These are phyloP conservation scores for Diplodia sapinea DNA, from an alignment of 2,329 filamentous ascomycete genomes.

Conservation along the genomic window DNA sequence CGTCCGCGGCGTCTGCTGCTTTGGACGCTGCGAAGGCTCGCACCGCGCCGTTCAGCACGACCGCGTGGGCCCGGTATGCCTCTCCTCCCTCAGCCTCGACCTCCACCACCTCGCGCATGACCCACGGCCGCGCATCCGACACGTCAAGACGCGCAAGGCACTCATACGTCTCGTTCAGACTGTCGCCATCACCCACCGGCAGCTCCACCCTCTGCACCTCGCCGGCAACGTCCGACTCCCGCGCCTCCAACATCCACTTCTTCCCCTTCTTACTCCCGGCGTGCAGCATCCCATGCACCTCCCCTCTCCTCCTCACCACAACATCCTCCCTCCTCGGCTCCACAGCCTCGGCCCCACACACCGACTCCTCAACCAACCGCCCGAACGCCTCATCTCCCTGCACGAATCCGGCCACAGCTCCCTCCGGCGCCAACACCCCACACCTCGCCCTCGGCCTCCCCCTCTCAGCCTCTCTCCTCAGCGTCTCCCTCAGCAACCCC, in stretches of 20 bases:
- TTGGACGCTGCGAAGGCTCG: conserved; percentile 7
- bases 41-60: conserved; percentile 3
- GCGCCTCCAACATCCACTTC: background rate
- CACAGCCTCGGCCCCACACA: background rate
- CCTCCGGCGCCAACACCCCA: conserved; percentile 8
- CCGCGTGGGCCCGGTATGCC: background rate
- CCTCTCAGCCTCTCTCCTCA: background rate
- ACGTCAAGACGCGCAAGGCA: conserved; percentile 14
- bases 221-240: too few species aligned
- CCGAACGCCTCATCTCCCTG: background rate
- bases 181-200: background rate
- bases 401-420: background rate
- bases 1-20: background rate
- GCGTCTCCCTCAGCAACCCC: background rate
- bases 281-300: conserved; percentile 12
- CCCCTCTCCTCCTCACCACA: conserved; percentile 14
- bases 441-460: conserved; percentile 1
- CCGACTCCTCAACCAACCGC: background rate
- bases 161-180: conserved; percentile 24
- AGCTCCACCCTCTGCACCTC: background rate
- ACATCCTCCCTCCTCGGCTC: background rate
- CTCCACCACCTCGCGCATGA: conserved; percentile 18
- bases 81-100: conserved; percentile 3
- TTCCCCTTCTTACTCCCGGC: background rate
- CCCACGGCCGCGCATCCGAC: conserved; percentile 16